Evolutionary conservation across 2,329 filamentous ascomycete genomes (phyloP).

Genomic region (Blumeria graminis): DNA sequence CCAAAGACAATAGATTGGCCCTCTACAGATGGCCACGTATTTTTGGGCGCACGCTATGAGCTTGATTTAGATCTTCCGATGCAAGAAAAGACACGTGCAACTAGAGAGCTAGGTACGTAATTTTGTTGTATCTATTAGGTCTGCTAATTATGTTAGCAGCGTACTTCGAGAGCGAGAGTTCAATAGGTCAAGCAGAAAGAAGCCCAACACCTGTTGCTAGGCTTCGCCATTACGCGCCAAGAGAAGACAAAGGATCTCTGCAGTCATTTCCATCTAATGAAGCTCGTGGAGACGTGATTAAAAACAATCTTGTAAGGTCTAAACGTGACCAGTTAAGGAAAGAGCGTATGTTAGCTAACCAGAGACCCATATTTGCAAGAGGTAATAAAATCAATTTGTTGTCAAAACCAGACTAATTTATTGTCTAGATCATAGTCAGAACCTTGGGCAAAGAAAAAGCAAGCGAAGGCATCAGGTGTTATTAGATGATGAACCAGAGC

Average conservation of each 20-base stretch:
- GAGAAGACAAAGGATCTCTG: neutral
- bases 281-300: neutral
- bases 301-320: neutral
- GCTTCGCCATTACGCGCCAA: neutral
- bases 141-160: neutral
- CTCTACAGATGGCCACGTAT: no score
- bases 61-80: no score
- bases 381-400: neutral
- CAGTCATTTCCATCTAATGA: neutral
- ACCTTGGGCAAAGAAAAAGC: neutral
- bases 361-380: neutral
- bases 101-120: no score
- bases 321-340: neutral
- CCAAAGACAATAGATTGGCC: no score
- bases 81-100: no score
- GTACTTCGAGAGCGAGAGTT: conserved; percentile 5
- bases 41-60: no score
- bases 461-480: neutral
- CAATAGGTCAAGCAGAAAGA: conserved; percentile 2
- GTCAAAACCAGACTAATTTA: neutral
- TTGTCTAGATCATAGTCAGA: no score
- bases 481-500: conserved; percentile 6
- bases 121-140: no score
- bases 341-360: neutral
- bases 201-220: conserved; percentile 9